phyloP scores from a whole-genome alignment of 352 stramenopile genomes.

The Phytophthora pinifolia region DNA sequence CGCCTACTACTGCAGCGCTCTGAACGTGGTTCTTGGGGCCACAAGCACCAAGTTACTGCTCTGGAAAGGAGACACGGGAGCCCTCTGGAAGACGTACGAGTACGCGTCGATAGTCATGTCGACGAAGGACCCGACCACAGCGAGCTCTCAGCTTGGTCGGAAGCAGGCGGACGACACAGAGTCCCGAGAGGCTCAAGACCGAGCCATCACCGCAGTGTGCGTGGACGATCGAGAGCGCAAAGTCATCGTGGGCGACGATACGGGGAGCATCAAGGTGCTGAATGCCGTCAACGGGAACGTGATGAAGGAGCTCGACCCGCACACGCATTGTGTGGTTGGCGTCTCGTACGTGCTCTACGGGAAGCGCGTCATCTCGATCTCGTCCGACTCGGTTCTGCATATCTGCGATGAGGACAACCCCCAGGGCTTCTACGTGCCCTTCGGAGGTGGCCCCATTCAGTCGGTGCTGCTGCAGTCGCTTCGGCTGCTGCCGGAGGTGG shows the following conservation, averaged over 20 bases:
- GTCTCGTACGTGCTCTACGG: conserved; percentile 59
- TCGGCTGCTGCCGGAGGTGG: conserved; percentile 39
- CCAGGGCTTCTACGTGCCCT: conserved; percentile 68
- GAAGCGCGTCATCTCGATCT: conserved; percentile 70
- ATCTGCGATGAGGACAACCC: conserved; percentile 76
- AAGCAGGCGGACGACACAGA: conserved; percentile 15
- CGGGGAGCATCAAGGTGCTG: conserved; percentile 60
- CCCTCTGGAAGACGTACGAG: conserved; percentile 54
- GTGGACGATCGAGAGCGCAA: conserved; percentile 85
- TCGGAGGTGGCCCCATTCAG: conserved; percentile 47
- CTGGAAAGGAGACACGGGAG: conserved; percentile 58
- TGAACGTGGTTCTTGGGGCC: conserved; percentile 60
- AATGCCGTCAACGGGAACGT: conserved; percentile 82
- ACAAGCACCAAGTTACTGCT: conserved; percentile 59
- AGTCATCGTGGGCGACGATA: conserved; percentile 74
- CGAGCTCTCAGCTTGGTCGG: conserved; percentile 6
- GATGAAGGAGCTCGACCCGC: conserved; percentile 80
- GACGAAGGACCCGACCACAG: conserved; percentile 9
- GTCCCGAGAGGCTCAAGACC: conserved; percentile 21
- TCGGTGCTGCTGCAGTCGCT: conserved; percentile 66
- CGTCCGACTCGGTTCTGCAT: conserved; percentile 55
- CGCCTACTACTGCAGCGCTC: conserved; percentile 46
- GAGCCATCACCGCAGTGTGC: conserved; percentile 68
- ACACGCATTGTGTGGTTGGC: conserved; percentile 41
- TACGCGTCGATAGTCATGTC: conserved; percentile 41